These are phyloP conservation scores for Talaromyces sp. DNA, from an alignment of 2,329 filamentous ascomycete genomes.

Conservation along the genomic window DNA sequence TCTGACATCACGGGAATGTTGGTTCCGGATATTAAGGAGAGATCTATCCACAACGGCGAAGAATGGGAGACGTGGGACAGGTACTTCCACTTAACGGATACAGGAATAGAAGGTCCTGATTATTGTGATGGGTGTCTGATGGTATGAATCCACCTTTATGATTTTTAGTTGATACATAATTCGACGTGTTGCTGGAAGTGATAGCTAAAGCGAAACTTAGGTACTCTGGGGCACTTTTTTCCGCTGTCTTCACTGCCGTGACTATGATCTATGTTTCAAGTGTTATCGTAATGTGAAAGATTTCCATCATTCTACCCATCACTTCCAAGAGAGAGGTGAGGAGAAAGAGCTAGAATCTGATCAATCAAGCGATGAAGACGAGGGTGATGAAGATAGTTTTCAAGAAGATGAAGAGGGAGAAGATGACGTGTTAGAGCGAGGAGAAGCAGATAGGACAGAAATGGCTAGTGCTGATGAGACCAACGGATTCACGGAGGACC, in stretches of 20 bases:
- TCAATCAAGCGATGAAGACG: background rate
- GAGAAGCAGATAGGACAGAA: background rate
- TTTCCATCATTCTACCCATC: background rate
- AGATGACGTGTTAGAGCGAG: background rate
- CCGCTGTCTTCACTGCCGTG: background rate
- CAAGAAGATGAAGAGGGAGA: background rate
- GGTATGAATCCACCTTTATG: background rate
- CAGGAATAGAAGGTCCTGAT: background rate
- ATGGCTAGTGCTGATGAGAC: background rate
- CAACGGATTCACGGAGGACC: background rate
- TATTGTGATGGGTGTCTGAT: background rate
- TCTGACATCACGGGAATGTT: too few species aligned
- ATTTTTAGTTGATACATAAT: background rate
- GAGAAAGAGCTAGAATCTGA: background rate
- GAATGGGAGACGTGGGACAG: background rate
- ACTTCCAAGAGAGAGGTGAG: background rate
- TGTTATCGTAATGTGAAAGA: background rate
- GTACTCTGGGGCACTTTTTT: background rate
- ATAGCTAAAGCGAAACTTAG: background rate
- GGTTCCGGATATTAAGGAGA: background rate
- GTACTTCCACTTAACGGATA: background rate
- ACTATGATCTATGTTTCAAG: background rate
- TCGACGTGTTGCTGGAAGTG: background rate
- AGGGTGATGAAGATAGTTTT: background rate
- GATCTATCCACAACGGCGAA: background rate